phyloP scores from a whole-genome alignment of 1,139 yeast species.

The Debaryomyces sp. region DNA sequence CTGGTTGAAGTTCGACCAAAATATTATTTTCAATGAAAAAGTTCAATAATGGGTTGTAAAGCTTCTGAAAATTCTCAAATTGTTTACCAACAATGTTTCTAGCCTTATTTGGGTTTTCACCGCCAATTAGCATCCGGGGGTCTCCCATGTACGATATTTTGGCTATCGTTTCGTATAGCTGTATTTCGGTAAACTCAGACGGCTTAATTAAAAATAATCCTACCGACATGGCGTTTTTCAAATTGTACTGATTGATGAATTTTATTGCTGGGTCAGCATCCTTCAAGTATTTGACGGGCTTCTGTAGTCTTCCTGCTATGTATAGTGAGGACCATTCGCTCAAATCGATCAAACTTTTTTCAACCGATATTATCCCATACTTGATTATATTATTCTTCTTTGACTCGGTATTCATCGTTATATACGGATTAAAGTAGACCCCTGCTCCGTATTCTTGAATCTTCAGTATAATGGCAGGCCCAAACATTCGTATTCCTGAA shows the following conservation, averaged over 20 bases:
- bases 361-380: slow-evolving; percentile 80
- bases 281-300: slow-evolving; percentile 80
- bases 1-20: slow-evolving; percentile 16
- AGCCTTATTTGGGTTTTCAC: slow-evolving; percentile 90
- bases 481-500: slow-evolving; percentile 63
- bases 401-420: slow-evolving; percentile 52
- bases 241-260: slow-evolving; percentile 72
- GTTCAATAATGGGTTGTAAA: slow-evolving; percentile 66
- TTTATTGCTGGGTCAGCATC: slow-evolving; percentile 59
- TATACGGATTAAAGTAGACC: slow-evolving; percentile 90
- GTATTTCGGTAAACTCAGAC: slow-evolving; percentile 53
- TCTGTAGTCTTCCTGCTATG: slow-evolving; percentile 90
- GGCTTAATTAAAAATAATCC: slow-evolving; percentile 55
- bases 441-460: slow-evolving; percentile 81
- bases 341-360: slow-evolving; percentile 65
- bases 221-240: slow-evolving; percentile 77
- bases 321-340: slow-evolving; percentile 84
- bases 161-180: slow-evolving; percentile 77
- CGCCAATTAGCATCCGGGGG: slow-evolving; percentile 82
- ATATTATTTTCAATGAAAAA: slow-evolving; percentile 26
- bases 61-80: slow-evolving; percentile 61
- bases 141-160: slow-evolving; percentile 88
- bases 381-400: slow-evolving; percentile 54
- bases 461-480: slow-evolving; percentile 55
- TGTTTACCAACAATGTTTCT: slow-evolving; percentile 83